Conservation (phyloP, 768 basidiomycete genomes). For the Antrodiella citrinella region DNA sequence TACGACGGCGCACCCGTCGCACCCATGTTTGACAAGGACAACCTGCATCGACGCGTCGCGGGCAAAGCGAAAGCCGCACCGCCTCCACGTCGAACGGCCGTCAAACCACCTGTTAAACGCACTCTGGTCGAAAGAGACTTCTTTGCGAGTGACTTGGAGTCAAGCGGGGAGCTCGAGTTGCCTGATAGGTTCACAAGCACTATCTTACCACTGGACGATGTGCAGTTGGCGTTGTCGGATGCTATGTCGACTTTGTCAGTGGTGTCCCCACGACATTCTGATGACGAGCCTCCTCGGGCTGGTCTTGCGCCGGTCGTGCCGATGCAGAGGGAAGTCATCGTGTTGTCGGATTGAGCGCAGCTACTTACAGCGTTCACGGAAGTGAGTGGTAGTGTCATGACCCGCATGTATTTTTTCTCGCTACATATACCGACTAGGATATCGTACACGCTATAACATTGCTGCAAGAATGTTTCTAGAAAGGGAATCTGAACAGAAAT, state of each 20-base stretch:
- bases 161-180: no score
- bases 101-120: no score
- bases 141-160: no score
- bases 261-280: neutral
- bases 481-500: no score
- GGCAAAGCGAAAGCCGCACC: neutral
- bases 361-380: no score
- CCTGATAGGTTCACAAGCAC: no score
- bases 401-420: neutral
- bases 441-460: neutral
- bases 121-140: no score
- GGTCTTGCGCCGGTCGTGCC: neutral
- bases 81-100: neutral
- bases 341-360: neutral
- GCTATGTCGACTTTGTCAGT: neutral
- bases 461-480: no score
- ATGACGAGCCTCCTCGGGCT: neutral
- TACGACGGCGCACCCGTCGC: constrained; percentile 3
- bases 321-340: neutral
- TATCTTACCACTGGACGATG: no score
- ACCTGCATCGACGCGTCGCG: no score
- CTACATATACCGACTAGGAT: neutral
- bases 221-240: neutral
- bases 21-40: neutral
- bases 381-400: neutral